These are phyloP conservation scores for Fusarium proliferatum DNA, from an alignment of 2,329 filamentous ascomycete genomes.

Conservation along the genomic window DNA sequence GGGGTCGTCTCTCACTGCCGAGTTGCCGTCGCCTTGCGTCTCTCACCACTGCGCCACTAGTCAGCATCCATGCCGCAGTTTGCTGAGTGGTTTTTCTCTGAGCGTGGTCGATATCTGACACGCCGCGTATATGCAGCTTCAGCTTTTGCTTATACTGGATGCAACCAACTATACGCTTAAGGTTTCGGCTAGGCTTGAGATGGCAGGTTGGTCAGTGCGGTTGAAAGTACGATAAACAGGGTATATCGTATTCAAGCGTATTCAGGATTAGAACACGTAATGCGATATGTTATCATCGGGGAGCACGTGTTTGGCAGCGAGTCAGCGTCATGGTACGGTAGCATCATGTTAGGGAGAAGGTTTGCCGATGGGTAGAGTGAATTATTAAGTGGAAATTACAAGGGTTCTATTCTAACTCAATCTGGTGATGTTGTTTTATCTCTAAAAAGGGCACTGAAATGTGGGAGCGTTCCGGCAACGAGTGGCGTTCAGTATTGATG, in stretches of 20 bases:
- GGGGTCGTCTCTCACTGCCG: neutral
- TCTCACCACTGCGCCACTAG: neutral
- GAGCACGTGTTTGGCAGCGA: neutral
- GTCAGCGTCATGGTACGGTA: neutral
- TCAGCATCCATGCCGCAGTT: neutral
- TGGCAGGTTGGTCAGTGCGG: neutral
- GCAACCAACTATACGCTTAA: neutral
- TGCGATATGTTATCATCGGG: neutral
- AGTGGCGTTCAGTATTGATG: neutral
- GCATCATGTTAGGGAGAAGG: neutral
- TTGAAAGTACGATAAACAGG: neutral
- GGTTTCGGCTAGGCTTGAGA: neutral
- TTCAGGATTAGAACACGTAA: neutral
- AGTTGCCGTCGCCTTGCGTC: neutral
- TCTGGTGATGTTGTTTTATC: neutral
- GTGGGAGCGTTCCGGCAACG: rapidly evolving
- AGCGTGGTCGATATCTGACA: neutral
- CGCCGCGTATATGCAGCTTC: neutral
- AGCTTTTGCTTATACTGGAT: neutral
- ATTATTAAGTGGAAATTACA: neutral
- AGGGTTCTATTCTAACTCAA: neutral
- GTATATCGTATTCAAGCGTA: neutral
- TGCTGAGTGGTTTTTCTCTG: neutral
- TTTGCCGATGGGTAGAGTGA: neutral
- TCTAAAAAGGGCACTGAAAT: rapidly evolving